Evolutionary conservation across 768 basidiomycete species (phyloP), one percentile per base, ranked within the genome.

Genomic region (Trametes cingulata): DNA sequence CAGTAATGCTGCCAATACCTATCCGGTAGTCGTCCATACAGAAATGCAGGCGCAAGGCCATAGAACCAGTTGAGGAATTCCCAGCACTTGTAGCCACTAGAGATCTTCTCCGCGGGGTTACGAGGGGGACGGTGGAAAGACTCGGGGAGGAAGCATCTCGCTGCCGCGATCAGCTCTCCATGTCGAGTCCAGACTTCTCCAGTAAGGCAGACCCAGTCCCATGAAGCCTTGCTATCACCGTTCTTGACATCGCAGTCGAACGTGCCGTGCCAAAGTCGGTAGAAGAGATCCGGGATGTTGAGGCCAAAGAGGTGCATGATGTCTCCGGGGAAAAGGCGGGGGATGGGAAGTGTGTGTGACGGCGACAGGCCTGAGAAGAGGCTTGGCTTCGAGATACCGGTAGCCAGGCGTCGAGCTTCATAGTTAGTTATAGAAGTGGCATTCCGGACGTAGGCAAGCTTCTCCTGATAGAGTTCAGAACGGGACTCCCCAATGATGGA

Each of bases 81-180:
- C 52, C 60, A 64, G 14, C 70, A 67, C 48, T 74, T 74, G 63
- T 72, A 74, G 0, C 72, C 70, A 25, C 65, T 70, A 0, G 71
- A 62, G 51, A 79, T 71, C 58, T 80, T 80, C 50, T 74, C 68
- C 0, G 76, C 75, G 15, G 69, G 69, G 54, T 81, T 76, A 0
- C 76, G 72, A 3, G 78, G 80, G 17, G 77, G 73, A 1, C 73
- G 69, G 63, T 79, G 73, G 66, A 78, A 79, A 0, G 73, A 78
- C 0, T 71, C 69, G n/a, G 77, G 78, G 17, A 80, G 64, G 52
- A 72, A 78, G 0, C 62, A 61, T 0, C 62, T 68, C 1, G 71
- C 64, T 10, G 43, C 58, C 0, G 71, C 76, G 17, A 80, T 76
- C 0, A 33, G 53, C 42, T 60, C 52, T 0, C 77, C 78, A 63